phyloP scores from a whole-genome alignment of 1,284 basidiomycete species.

The Amylostereum areolatum region DNA sequence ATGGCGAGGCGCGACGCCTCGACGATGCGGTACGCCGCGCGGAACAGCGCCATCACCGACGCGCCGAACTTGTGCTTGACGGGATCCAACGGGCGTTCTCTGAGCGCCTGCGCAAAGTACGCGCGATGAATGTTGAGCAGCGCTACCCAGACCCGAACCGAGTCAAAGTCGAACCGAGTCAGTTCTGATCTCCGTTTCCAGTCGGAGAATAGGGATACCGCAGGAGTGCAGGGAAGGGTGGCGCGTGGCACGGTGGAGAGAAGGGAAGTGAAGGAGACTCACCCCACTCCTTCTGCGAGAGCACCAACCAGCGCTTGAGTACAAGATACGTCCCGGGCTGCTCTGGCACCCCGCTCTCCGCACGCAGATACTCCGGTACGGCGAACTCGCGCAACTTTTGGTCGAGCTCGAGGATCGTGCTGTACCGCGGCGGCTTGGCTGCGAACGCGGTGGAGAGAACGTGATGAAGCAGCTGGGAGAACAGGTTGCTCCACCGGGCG shows the following conservation, averaged over 20 bases:
- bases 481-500: slow-evolving; percentile 52
- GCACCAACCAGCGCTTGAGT: slow-evolving; percentile 43
- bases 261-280: slow-evolving; percentile 14
- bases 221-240: no score
- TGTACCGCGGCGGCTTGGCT: slow-evolving; percentile 41
- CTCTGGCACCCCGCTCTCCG: slow-evolving; percentile 22
- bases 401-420: slow-evolving; percentile 37
- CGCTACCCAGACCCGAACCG: slow-evolving; percentile 28
- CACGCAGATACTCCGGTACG: slow-evolving; percentile 42
- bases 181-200: no score
- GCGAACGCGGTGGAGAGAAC: slow-evolving; percentile 51
- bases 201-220: no score
- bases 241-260: not conserved
- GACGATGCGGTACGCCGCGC: slow-evolving; percentile 61
- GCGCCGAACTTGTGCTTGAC: slow-evolving; percentile 56
- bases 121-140: slow-evolving; percentile 62
- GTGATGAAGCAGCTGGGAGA: slow-evolving; percentile 42
- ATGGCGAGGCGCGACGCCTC: slow-evolving; percentile 39
- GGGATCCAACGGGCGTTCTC: slow-evolving; percentile 49
- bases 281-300: slow-evolving; percentile 56
- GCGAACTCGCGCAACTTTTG: slow-evolving; percentile 39
- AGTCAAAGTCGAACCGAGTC: no score
- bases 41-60: slow-evolving; percentile 65
- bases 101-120: slow-evolving; percentile 61
- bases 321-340: slow-evolving; percentile 16